Conservation (phyloP, 768 basidiomycete species). For the Trametes maxima region DNA sequence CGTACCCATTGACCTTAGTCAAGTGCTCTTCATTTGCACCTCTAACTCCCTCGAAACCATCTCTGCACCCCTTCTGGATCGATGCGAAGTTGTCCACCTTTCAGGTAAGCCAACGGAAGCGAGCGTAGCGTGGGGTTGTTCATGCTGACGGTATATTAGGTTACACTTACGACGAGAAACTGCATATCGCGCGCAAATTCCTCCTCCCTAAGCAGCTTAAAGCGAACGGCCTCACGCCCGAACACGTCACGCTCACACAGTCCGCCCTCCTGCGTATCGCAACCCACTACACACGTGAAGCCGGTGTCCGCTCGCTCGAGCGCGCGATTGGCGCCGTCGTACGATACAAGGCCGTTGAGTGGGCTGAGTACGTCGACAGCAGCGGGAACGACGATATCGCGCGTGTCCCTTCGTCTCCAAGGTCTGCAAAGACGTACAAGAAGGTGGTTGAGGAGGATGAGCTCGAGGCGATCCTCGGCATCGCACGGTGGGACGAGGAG, state of each 20-base stretch:
- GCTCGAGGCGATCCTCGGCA: slow-evolving; percentile 83
- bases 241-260: slow-evolving; percentile 67
- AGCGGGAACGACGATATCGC: slow-evolving; percentile 16
- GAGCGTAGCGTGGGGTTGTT: neutral
- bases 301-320: slow-evolving; percentile 90
- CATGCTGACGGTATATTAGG: slow-evolving; percentile 39
- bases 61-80: slow-evolving; percentile 82
- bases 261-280: slow-evolving; percentile 72
- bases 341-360: slow-evolving; percentile 91
- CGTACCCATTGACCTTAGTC: slow-evolving; percentile 84
- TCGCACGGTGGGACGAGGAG: slow-evolving; percentile 78
- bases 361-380: slow-evolving; percentile 65
- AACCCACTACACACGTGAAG: slow-evolving; percentile 85
- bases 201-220: slow-evolving; percentile 85
- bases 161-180: slow-evolving; percentile 90
- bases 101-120: slow-evolving; percentile 48
- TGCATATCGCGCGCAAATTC: slow-evolving; percentile 85
- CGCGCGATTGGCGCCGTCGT: slow-evolving; percentile 86
- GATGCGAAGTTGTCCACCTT: slow-evolving; percentile 85
- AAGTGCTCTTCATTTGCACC: slow-evolving; percentile 91
- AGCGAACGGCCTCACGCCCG: slow-evolving; percentile 70
- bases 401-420: neutral
- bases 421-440: slow-evolving; percentile 48
- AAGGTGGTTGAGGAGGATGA: slow-evolving; percentile 65
- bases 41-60: slow-evolving; percentile 91